Percentiles rank a stretch among this genome's conserved stretches.
phyloP scores from a whole-genome alignment of 345 rosid species.

The Excoecaria agallocha region DNA sequence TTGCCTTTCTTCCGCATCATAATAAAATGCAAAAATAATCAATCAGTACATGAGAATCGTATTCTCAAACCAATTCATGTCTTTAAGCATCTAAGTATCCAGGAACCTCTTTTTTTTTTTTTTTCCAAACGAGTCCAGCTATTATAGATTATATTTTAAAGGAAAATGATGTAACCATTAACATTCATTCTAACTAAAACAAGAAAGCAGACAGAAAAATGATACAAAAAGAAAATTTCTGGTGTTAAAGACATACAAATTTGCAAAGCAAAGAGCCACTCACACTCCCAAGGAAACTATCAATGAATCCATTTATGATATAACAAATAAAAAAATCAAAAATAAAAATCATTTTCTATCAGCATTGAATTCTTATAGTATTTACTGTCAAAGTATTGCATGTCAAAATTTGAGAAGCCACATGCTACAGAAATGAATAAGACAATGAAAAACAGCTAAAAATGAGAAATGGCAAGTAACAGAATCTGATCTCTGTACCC shows the following conservation, averaged over 20 bases:
- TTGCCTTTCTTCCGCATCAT: slow-evolving; percentile 1
- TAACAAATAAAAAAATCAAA: background rate
- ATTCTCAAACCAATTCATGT: background rate
- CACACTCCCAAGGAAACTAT: background rate
- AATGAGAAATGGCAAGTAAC: slow-evolving; percentile 5
- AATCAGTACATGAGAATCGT: background rate
- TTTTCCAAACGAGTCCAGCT: background rate
- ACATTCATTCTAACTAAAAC: background rate
- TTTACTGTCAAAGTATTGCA: background rate
- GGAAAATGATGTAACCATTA: slow-evolving; percentile 1
- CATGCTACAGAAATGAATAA: background rate
- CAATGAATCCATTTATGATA: slow-evolving; percentile 1
- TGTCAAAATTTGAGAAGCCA: background rate
- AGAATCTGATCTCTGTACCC: slow-evolving; percentile 1
- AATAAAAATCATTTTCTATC: background rate
- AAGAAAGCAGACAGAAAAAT: background rate
- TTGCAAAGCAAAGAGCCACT: background rate
- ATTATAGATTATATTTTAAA: background rate
- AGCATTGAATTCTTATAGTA: slow-evolving; percentile 1
- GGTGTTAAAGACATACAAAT: background rate
- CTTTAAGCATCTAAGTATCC: background rate
- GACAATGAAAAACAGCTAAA: slow-evolving; percentile 1
- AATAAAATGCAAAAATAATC: slow-evolving; percentile 2
- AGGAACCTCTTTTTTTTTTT: too few relatives aligned
- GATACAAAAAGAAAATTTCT: background rate